Evolutionary conservation across 164 flowering plant genomes (phyloP).

Genomic region (Magnolia officinalis): DNA sequence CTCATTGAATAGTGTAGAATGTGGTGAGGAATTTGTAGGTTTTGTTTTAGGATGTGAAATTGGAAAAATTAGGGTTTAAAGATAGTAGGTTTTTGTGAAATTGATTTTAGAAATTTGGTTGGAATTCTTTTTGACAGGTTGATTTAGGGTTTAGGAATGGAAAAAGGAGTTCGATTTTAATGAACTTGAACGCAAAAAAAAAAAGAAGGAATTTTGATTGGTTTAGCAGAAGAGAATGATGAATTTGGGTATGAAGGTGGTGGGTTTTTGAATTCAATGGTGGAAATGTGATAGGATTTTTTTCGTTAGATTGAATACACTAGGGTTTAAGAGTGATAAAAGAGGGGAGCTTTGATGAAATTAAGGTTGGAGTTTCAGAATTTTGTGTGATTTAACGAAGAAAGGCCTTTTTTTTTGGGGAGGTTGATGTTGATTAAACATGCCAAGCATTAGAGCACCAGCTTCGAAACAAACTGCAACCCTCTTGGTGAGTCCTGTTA

Average conservation of each 20-base stretch:
- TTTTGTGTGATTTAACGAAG: background rate
- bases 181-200: background rate
- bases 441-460: constrained; percentile 82
- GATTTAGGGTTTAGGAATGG: background rate
- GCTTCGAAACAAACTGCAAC: constrained; percentile 61
- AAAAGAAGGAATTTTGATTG: background rate
- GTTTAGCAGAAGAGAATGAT: background rate
- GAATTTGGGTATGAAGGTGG: background rate
- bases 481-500: constrained; percentile 47
- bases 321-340: background rate
- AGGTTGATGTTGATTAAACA: constrained; percentile 29
- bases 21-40: background rate
- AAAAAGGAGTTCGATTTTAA: background rate
- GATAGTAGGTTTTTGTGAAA: background rate
- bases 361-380: background rate
- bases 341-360: background rate
- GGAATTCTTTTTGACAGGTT: background rate
- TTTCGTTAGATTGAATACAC: background rate
- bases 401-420: constrained; percentile 5
- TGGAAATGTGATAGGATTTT: background rate
- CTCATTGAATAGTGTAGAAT: background rate
- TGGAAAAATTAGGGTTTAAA: background rate
- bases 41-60: background rate
- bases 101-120: background rate
- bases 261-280: background rate